Evolutionary conservation across 371 early-diverging fungal genomes (phyloP), one percentile per base, ranked within the genome.

Genomic region (Lichtheimia ornata): DNA sequence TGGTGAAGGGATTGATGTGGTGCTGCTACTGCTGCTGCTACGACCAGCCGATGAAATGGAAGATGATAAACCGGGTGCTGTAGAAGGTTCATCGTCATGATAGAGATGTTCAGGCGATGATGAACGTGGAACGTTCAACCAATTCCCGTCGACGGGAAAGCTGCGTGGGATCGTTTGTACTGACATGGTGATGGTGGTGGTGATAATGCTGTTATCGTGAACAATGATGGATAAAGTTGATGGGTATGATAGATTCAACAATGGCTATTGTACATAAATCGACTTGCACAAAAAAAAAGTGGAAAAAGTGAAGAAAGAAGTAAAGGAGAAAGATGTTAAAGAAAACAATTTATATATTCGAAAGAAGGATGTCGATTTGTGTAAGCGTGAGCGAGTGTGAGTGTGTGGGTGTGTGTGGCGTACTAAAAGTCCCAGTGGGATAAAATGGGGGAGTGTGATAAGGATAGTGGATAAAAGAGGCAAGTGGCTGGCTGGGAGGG

Each of bases 1-100:
- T 58, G 58, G 72, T 50, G 58, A 66, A 47, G 54, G 57, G 52
- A 66, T 63, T 55, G 35, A 35, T 35, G 35, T 35, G 1, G 35
- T 35, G 35, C 35, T 35, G 35, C 35, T 35, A 35, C 35, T 74
- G 60, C 55, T 67, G 50, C 41, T 66, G 66, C 30, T 69, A 45
- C 51, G 65, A 57, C 64, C 68, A 40, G 56, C 44, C 25, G 47
- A 58, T 13, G 58, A 59, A 42, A 61, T 59, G 25, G 66, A 65
- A n/a, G 50, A 60, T 50, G 56, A 65, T 35, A 55, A 57, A 17
- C 41, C 64, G 60, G 56, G 63, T 25, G 44, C 15, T 12, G 18
- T 12, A 15, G 25, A 9, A 41, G 41, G 13, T 18, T 56, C 43
- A 14, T 56, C 57, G 53, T 27, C 60, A 52, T 30, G 58, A 43